Conservation (phyloP, 2,329 filamentous ascomycete species). For the Microsporum canis region DNA sequence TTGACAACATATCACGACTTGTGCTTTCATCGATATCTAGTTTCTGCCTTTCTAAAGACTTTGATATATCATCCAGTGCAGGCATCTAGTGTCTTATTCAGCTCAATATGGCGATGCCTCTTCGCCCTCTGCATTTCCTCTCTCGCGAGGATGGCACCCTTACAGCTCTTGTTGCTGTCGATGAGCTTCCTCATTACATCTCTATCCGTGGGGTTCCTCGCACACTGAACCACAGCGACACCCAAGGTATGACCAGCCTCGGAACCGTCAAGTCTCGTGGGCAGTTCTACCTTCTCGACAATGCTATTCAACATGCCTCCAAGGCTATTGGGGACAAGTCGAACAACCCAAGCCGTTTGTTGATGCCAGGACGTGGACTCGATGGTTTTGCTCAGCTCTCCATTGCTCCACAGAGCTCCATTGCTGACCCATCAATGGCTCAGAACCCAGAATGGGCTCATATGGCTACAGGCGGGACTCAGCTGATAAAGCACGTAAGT, state of each 20-base stretch:
- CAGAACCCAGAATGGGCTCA: not conserved
- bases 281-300: slow-evolving; percentile 28
- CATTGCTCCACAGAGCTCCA: not conserved
- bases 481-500: not conserved
- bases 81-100: not conserved
- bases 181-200: slow-evolving; percentile 34
- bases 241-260: slow-evolving; percentile 34
- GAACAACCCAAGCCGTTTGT: not conserved
- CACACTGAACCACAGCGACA: slow-evolving; percentile 26
- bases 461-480: not conserved
- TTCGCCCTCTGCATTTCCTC: slow-evolving; percentile 34
- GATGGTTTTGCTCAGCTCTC: not conserved
- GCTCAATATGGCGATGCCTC: slow-evolving; percentile 9
- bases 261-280: slow-evolving; percentile 25
- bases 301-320: slow-evolving; percentile 7
- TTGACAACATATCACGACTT: slow-evolving; percentile 1
- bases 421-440: not conserved
- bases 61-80: not conserved
- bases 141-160: slow-evolving; percentile 31
- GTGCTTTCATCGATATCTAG: not conserved
- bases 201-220: slow-evolving; percentile 30
- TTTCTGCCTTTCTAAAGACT: slow-evolving; percentile 4
- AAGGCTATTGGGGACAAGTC: not conserved
- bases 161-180: slow-evolving; percentile 35
- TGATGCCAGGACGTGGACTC: not conserved